Conservation (phyloP, 345 rosid genomes). For the Isatis tinctoria region DNA sequence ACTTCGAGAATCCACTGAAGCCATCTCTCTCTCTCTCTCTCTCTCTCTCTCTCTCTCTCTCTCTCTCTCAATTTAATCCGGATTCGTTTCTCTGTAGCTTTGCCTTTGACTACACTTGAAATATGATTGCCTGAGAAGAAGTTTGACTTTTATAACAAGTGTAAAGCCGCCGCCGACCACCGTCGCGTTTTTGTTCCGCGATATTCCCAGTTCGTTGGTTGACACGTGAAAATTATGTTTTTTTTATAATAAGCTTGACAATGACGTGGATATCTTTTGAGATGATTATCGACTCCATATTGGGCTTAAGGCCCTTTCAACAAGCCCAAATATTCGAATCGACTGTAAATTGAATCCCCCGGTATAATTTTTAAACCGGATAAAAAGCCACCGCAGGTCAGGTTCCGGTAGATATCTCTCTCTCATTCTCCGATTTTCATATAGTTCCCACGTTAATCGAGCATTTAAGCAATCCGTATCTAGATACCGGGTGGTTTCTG, state of each 20-base stretch:
- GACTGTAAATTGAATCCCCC: not conserved
- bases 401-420: no score
- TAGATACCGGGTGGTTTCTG: no score
- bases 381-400: not conserved
- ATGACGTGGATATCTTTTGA: not conserved
- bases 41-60: not conserved
- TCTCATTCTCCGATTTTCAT: no score
- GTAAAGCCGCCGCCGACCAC: not conserved
- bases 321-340: not conserved
- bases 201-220: not conserved
- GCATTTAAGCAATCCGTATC: no score
- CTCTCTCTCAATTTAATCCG: not conserved
- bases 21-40: not conserved
- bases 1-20: slow-evolving; percentile 30
- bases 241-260: not conserved
- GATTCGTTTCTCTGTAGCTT: not conserved
- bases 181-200: not conserved
- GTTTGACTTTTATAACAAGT: slow-evolving; percentile 5
- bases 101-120: not conserved
- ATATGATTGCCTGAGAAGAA: not conserved
- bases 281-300: not conserved
- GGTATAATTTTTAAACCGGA: not conserved
- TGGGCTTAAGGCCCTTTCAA: not conserved
- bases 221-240: slow-evolving; percentile 11
- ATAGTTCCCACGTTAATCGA: no score